phyloP scores from a whole-genome alignment of 2,329 filamentous ascomycete genomes.

The Diaporthe helianthi region DNA sequence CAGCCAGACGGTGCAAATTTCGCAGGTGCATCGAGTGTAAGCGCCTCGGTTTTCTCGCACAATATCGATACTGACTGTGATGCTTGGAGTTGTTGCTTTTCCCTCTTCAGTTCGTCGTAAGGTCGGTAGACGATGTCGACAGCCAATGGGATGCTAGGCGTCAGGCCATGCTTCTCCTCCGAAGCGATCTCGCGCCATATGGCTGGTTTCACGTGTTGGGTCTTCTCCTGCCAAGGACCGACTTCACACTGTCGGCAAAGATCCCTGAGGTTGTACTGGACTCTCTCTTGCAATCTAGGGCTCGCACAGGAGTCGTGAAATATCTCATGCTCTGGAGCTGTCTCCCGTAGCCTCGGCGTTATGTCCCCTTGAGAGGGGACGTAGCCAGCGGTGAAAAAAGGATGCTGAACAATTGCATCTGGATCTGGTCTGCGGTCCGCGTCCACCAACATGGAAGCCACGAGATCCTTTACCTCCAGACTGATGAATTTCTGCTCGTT shows the following conservation, averaged over 20 bases:
- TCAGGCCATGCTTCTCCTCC: slow-evolving; percentile 72
- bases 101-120: slow-evolving; percentile 66
- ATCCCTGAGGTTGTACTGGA: slow-evolving; percentile 60
- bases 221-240: slow-evolving; percentile 58
- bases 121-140: slow-evolving; percentile 70
- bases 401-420: slow-evolving; percentile 79
- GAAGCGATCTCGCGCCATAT: slow-evolving; percentile 72
- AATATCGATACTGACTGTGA: slow-evolving; percentile 31
- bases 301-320: slow-evolving; percentile 61
- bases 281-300: slow-evolving; percentile 53
- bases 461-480: slow-evolving; percentile 77
- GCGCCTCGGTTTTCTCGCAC: slow-evolving; percentile 45
- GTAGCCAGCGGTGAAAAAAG: slow-evolving; percentile 80
- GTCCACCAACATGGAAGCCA: slow-evolving; percentile 77
- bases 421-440: slow-evolving; percentile 78
- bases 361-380: slow-evolving; percentile 70
- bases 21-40: slow-evolving; percentile 34
- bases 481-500: slow-evolving; percentile 74
- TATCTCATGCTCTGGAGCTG: slow-evolving; percentile 62
- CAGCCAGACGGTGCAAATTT: slow-evolving; percentile 49
- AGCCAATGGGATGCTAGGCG: slow-evolving; percentile 67
- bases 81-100: slow-evolving; percentile 44
- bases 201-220: slow-evolving; percentile 55
- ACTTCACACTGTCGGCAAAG: slow-evolving; percentile 66
- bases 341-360: slow-evolving; percentile 62